phyloP scores from a whole-genome alignment of 352 stramenopile genomes.

The Phytophthora pistaciae region DNA sequence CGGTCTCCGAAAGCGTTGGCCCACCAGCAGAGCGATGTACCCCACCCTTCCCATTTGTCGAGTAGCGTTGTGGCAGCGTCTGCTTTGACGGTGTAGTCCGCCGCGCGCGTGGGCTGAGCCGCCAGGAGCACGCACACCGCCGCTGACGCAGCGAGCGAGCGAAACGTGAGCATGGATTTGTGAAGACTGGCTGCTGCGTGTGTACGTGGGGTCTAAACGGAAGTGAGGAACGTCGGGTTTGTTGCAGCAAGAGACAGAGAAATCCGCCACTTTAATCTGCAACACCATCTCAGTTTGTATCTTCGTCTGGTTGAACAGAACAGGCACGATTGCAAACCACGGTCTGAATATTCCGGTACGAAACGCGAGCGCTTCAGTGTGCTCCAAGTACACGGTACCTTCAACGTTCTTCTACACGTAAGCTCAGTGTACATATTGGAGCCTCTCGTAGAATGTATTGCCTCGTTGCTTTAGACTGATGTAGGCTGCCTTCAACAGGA shows the following conservation, averaged over 20 bases:
- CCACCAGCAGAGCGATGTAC: conserved; percentile 72
- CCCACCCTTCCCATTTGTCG: conserved; percentile 61
- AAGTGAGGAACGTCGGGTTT: conserved; percentile 4
- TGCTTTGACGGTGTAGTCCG: conserved; percentile 34
- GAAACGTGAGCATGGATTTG: conserved; percentile 21
- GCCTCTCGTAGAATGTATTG: no score
- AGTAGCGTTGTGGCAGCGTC: conserved; percentile 27
- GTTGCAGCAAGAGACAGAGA: conserved; percentile 3
- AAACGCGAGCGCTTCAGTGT: no score
- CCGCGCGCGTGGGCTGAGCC: conserved; percentile 3
- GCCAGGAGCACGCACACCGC: conserved; percentile 12
- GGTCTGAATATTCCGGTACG: no score
- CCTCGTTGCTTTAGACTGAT: no score
- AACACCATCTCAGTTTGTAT: conserved; percentile 27
- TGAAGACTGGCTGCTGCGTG: not conserved
- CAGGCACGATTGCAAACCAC: not conserved
- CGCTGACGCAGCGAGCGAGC: conserved; percentile 7
- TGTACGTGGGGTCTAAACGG: not conserved
- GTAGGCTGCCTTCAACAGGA: no score
- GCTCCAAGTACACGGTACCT: no score
- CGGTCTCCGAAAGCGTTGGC: conserved; percentile 69
- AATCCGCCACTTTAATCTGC: not conserved
- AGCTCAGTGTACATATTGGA: no score
- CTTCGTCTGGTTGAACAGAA: conserved; percentile 22
- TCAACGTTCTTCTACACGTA: no score